Evolutionary conservation across 805 yeast species (phyloP).

Genomic region (Lachancea kluyveri): DNA sequence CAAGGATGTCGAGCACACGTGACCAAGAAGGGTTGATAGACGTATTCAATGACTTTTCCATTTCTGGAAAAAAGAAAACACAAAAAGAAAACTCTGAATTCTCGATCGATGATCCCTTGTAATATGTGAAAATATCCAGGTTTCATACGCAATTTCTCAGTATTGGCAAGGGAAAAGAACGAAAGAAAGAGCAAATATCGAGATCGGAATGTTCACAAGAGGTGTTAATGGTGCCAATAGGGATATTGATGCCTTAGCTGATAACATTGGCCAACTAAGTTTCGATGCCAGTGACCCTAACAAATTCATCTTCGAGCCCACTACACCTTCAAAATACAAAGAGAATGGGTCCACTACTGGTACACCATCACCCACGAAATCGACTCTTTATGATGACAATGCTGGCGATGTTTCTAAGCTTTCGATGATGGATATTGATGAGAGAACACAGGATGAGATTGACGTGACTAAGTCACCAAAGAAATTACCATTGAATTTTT

Average conservation of each 20-base stretch:
- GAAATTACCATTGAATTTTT: constrained; percentile 41
- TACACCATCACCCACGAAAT: constrained; percentile 28
- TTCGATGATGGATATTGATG: constrained; percentile 31
- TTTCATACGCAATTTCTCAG: too few species aligned
- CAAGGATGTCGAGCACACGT: too few species aligned
- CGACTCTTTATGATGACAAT: constrained; percentile 21
- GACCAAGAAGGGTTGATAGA: too few species aligned
- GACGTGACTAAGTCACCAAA: constrained; percentile 31
- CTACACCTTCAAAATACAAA: constrained; percentile 20
- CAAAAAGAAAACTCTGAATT: constrained; percentile 5
- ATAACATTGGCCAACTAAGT: constrained; percentile 30
- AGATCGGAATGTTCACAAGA: constrained; percentile 21
- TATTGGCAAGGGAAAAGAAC: too few species aligned
- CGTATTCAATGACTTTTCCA: constrained; percentile 1
- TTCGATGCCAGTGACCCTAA: constrained; percentile 18
- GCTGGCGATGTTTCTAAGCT: constrained; percentile 12
- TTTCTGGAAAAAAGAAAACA: constrained; percentile 2
- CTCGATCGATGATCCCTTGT: too few species aligned
- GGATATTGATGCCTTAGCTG: constrained; percentile 30
- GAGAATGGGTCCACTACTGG: constrained; percentile 15
- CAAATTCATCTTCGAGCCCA: constrained; percentile 6
- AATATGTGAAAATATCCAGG: too few species aligned
- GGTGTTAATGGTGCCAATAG: constrained; percentile 11
- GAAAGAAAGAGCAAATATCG: too few species aligned
- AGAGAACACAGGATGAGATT: constrained; percentile 13